phyloP scores from a whole-genome alignment of 768 basidiomycete genomes.

The Royoungia palumana region DNA sequence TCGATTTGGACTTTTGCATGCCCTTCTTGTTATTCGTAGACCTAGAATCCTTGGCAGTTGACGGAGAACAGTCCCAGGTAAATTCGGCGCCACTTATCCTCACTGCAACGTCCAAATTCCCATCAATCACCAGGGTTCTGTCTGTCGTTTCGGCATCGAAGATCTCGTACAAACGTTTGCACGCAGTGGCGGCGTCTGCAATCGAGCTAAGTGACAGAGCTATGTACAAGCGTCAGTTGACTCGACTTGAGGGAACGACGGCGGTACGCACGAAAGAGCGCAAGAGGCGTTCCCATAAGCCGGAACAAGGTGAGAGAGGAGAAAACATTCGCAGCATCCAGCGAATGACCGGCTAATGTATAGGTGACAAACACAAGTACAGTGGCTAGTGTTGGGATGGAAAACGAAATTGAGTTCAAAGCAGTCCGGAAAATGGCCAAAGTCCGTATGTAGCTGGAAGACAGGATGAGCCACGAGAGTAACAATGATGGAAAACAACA shows the following conservation, averaged over 20 bases:
- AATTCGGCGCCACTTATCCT: conserved; percentile 69
- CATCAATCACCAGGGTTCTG: conserved; percentile 55
- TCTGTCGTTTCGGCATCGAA: conserved; percentile 80
- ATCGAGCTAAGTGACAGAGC: conserved; percentile 72
- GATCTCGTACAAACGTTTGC: conserved; percentile 69
- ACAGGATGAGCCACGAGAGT: background rate
- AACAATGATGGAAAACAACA: conserved; percentile 4
- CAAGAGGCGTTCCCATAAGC: conserved; percentile 77
- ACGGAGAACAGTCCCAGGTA: conserved; percentile 73
- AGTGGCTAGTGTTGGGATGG: conserved; percentile 74
- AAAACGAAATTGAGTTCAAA: conserved; percentile 65
- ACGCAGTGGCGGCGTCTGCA: conserved; percentile 81
- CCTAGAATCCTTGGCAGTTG: conserved; percentile 23
- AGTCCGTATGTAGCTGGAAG: conserved; percentile 56
- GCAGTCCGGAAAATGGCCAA: conserved; percentile 64
- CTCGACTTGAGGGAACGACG: conserved; percentile 1
- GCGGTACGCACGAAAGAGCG: conserved; percentile 52
- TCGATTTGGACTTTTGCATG: background rate
- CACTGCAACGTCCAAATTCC: conserved; percentile 56
- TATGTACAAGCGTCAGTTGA: conserved; percentile 24
- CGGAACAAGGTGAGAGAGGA: conserved; percentile 84
- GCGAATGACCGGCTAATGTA: conserved; percentile 61
- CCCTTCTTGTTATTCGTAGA: conserved; percentile 2
- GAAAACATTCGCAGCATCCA: conserved; percentile 74
- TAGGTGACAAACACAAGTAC: conserved; percentile 78